Base-by-base conservation (phyloP, 306 rosid genomes). In the Delonix regia region DNA sequence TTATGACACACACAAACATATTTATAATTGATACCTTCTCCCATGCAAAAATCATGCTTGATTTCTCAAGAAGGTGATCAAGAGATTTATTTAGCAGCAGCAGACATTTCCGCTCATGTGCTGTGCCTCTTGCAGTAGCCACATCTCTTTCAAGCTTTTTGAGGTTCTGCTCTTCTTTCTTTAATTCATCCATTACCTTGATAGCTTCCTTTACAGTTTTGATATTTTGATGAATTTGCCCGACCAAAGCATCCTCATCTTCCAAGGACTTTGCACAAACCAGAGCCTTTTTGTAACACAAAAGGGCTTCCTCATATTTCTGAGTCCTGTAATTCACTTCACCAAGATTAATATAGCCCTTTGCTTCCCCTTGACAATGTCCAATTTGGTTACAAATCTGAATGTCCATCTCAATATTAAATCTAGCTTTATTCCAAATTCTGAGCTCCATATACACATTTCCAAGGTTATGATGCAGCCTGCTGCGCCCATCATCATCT, bases 391-490 rank as follows among this genome's bases (percentile, higher is more conserved):
- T 88, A 80, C 98, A 90, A 33, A 94, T 94, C 39, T 44, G 19
- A 47, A 92, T 89, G 68, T 94, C 98, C 75, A 57, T 89, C 77
- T 80, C 85, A 51, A 94, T 89, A 77, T 94, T 73, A 55, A 80
- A 68, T 80, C 44, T 80, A 42, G 97, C 97, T 7, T 90, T 51
- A 36, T 78, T 83, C 98, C 98, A 94, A 83, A 24, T 38, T 86
- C 95, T 92, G 24, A 94, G 85, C 74, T 92, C 93, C 73, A 79
- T 82, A 74, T 86, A 94, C 69, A 92, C 90, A 75, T 80, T 81
- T 69, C 98, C 98, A 71, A 94, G 96, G 85, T 90, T 89, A 85
- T 94, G 97, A 81, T 90, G 94, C 33, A 94, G 92, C 88, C 98
- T 86, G 65, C 87, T 94, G 16, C 97, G 90, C 21, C 89, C 88